Evolutionary conservation across 78 protist genomes (phyloP), one percentile per base, ranked within the genome.

Genomic region (Dictyostelium intermedium): DNA sequence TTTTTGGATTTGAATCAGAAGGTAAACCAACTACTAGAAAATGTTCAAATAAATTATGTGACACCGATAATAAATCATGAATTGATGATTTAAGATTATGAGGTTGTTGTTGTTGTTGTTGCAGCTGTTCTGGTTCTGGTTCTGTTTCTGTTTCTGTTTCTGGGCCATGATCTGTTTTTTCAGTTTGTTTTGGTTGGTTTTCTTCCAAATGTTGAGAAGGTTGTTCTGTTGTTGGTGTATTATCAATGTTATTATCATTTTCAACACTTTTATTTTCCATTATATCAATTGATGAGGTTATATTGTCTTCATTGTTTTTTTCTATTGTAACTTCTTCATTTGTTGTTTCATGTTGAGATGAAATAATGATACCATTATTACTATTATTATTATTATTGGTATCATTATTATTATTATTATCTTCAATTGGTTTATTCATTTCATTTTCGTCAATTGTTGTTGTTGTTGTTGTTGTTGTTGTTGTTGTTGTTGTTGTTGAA

Each of bases 21-120:
- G 63, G 78, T 43, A 89, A 80, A 32, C 93, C 93, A 41, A 89
- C 86, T 25, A 89, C 93, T 13, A 89, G 37, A 35, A 89, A 89
- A 63, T 89, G 85, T 89, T 89, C 93, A 69, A 80, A 89, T 81
- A 81, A 53, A 34, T 53, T 34, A 27, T 34, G 82, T 18, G 73
- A 25, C 25, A 63, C 73, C 8, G 73, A 63, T 63, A 63, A 63
- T 63, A 63, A 63, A 8, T 63, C 73, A 9, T 63, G 73, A 63
- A 63, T 63, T 9, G 73, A 63, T 23, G 73, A 63, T 63, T 63
- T 63, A 63, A 27, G 27, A 25, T 63, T n/a, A 25, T n/a, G 8
- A 25, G 32, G 27, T n/a, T 23, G 35, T 63, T 18, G 23, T 53
- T 20, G 30, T 11, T 20, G 25, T 20, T 20, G 14, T 25, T 56